Evolutionary conservation across 2,329 filamentous ascomycete genomes (phyloP), one percentile per base, ranked within the genome.

Genomic region (Aquanectria penicillioides): DNA sequence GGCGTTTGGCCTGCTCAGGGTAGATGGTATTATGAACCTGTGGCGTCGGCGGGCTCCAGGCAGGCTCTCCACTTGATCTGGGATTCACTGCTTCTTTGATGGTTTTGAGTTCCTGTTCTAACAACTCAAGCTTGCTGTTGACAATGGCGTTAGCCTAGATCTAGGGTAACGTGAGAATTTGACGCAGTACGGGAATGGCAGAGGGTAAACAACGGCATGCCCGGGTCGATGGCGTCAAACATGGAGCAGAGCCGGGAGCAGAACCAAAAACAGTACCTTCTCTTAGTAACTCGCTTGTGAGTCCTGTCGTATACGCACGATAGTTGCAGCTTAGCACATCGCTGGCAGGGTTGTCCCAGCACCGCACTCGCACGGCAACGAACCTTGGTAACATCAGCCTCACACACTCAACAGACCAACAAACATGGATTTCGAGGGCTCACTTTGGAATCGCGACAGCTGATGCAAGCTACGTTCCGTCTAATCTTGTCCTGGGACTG

Each of bases 81-180:
- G 68, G 72, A 12, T 75, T 71, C 36, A 86, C 83, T 38, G 78
- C 81, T 62, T 84, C 77, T 64, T 84, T 84, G 66, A 85, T 85
- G 67, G 74, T 81, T 61, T 77, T 79, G n/a, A 86, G 78, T 67
- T 85, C 83, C 59, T 82, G 80, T 47, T 81, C 83, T 5, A 86
- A 74, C 60, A 83, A 80, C 62, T 86, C 83, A 3, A 86, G 74
- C 67, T 86, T 86, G 65, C 83, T 85, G 41, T 20, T n/a, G 6
- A 22, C 9, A 18, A 43, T 51, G 6, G 34, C 13, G 57, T 65
- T 44, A 66, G 61, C 34, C 53, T 15, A 17, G 9, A 36, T 59
- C 13, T 49, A 38, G 43, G 57, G 57, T 41, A 43, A 34, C 15
- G 9, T n/a, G 3, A 1, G 18, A 43, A 29, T 34, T 23, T 12